Conservation (phyloP, 208 protist genomes). For the Entamoeba dispar region DNA sequence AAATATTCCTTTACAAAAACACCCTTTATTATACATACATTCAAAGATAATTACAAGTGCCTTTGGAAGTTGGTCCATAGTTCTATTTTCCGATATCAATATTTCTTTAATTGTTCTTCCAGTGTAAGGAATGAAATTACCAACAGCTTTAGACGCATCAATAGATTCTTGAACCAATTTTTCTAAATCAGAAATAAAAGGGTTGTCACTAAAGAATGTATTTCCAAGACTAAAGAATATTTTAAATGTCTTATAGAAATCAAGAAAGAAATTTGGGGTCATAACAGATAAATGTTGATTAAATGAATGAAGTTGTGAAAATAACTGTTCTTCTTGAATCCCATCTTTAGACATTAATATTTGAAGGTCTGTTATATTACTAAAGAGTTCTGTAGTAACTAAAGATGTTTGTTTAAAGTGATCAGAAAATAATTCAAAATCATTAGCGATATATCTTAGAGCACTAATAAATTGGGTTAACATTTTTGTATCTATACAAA, state of each 20-base stretch:
- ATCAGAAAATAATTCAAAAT: neutral
- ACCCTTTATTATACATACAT: neutral
- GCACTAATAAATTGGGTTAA: neutral
- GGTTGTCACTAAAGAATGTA: neutral
- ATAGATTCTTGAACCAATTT: neutral
- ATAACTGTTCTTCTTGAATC: neutral
- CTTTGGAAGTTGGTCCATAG: neutral
- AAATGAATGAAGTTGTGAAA: neutral
- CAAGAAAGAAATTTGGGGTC: neutral
- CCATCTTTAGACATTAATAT: neutral
- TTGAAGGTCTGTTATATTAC: neutral
- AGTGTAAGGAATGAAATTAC: neutral
- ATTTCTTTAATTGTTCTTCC: neutral
- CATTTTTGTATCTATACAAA: neutral
- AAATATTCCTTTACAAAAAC: neutral
- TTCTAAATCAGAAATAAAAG: neutral
- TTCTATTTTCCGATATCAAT: neutral
- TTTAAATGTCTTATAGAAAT: neutral
- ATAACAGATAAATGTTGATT: neutral
- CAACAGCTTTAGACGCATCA: neutral
- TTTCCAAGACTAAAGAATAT: neutral
- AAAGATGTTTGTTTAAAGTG: neutral
- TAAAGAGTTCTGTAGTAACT: neutral
- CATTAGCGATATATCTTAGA: neutral
- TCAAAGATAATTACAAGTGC: neutral